A percentile compares a stretch with the other conserved stretches of the same genome.
Conservation (phyloP, 352 stramenopile species). For the Phytophthora colocasiae region DNA sequence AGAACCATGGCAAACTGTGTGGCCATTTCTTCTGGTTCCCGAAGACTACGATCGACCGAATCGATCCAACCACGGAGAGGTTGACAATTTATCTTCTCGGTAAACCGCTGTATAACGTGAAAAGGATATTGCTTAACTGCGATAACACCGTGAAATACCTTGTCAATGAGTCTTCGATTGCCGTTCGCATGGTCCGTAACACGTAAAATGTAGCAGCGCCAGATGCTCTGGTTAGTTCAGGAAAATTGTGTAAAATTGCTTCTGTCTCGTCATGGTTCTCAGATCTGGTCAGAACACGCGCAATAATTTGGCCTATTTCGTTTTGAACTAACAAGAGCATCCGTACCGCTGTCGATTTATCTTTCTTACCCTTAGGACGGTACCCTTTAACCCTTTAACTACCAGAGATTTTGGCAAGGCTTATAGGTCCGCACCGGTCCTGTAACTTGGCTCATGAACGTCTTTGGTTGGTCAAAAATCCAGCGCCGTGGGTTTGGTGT, state of each 20-base stretch:
- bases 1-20: too few species aligned
- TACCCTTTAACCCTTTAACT: slow-evolving; percentile 13
- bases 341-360: slow-evolving; percentile 1
- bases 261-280: slow-evolving; percentile 24
- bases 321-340: slow-evolving; percentile 25
- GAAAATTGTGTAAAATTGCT: neutral
- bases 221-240: too few species aligned
- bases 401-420: too few species aligned
- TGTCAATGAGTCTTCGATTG: neutral
- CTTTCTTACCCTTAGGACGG: slow-evolving; percentile 3
- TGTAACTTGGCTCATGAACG: too few species aligned
- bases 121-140: neutral
- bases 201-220: too few species aligned
- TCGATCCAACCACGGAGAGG: neutral
- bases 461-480: too few species aligned
- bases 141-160: neutral
- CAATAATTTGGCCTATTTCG: slow-evolving; percentile 14
- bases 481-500: too few species aligned
- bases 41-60: neutral
- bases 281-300: neutral
- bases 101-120: neutral
- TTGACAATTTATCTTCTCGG: neutral
- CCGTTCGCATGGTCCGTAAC: neutral
- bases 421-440: too few species aligned
- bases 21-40: neutral